Evolutionary conservation across 179 eudicot genomes (phyloP), one percentile per base, ranked within the genome.

Genomic region (Drosera spatulata): DNA sequence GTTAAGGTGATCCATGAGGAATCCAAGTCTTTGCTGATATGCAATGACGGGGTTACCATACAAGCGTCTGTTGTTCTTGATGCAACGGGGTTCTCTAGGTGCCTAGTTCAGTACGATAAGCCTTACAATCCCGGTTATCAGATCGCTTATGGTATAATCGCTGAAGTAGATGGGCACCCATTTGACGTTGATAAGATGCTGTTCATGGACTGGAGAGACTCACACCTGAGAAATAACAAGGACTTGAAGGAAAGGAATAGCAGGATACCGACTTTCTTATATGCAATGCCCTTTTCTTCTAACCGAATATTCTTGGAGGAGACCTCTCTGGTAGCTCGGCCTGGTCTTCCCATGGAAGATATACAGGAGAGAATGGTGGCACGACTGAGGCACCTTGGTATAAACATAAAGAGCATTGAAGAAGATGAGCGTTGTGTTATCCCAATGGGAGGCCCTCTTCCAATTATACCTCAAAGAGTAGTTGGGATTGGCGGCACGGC

Each of bases 131-230:
- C 99, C 0, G 97, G 99, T 7, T 93, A 86, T 68, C 99, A 93
- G 71, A 94, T 93, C 43, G 99, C 99, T 41, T 93, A 93, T 73
- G 99, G 99, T 2, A 81, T 93, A 71, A 62, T 90, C 72, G 97
- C 99, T 1, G 99, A 90, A 79, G 99, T 93, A 3, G 96, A 90
- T 67, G 84, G 73, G 38, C 99, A 93, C 66, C 99, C 99, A 3
- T 93, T 89, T 68, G 99, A 93, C 71, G 78, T 83, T 7, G 79
- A 90, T 64, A 93, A 93, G 72, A 93, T 93, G 99, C 62, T 93
- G 33, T 90, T 93, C 76, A 93, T 93, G 97, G 99, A 93, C 69
- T 93, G 99, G 99, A 75, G 99, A 72, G 99, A 93, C 64, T 85
- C 95, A 10, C 99, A 90, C 76, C 83, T 93, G 54, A 72, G 77